Conservation (phyloP, 2,329 filamentous ascomycete genomes). For the Sphaerulina musiva region DNA sequence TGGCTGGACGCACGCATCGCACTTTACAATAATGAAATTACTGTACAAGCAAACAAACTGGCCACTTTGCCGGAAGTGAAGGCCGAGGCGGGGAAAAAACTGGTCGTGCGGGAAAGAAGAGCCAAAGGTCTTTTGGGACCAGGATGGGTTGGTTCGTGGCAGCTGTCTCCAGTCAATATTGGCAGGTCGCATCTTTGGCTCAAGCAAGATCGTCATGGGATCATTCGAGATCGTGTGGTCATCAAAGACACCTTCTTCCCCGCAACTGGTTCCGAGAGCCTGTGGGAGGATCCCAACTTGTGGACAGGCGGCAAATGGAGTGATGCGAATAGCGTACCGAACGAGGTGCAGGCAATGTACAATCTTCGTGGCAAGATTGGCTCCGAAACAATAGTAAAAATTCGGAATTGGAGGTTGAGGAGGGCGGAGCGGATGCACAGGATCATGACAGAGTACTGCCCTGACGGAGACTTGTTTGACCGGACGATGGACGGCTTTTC, state of each 20-base stretch:
- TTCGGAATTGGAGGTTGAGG: conserved; percentile 6
- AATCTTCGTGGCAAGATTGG: conserved; percentile 5
- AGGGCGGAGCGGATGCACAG: background rate
- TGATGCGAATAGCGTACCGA: background rate
- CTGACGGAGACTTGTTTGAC: background rate
- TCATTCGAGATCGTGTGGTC: conserved; percentile 4
- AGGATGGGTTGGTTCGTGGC: background rate
- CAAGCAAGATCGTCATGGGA: conserved; percentile 3
- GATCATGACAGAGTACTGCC: conserved; percentile 1
- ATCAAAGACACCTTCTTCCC: background rate
- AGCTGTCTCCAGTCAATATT: background rate
- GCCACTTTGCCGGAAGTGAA: background rate
- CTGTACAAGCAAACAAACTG: background rate
- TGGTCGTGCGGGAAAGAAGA: background rate
- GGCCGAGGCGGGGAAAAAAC: background rate
- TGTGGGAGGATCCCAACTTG: background rate
- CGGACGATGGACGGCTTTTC: background rate
- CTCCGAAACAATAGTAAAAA: conserved; percentile 1
- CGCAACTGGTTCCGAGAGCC: background rate
- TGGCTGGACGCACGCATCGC: background rate
- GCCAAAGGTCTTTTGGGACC: background rate
- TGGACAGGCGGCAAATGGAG: background rate
- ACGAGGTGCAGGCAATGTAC: conserved; percentile 11
- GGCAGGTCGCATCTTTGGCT: conserved; percentile 1
- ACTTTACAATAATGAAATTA: background rate